Evolutionary conservation across 2,329 filamentous ascomycete species (phyloP), one percentile per base, ranked within the genome.

Genomic region (Fusarium virguliforme): DNA sequence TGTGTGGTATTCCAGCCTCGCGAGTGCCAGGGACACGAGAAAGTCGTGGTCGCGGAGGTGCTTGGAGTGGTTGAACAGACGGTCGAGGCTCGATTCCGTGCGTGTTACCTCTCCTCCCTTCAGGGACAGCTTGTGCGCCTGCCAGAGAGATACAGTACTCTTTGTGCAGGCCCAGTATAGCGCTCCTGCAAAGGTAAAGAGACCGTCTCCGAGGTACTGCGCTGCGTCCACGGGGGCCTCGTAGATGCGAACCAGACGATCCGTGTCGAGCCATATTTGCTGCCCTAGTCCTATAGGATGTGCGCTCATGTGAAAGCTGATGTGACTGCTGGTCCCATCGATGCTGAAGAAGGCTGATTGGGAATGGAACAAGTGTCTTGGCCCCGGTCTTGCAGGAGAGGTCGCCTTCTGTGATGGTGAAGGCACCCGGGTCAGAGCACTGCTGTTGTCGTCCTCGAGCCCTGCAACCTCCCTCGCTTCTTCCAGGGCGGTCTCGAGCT

Each of bases 121-220:
- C 32, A 62, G 51, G 28, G 73, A 67, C 15, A 68, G 38, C 28
- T 72, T 62, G 40, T 72, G 59, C 12, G 55, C 66, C 40, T 68
- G 72, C 75, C 75, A 77, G 1, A 76, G 32, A 6, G 67, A 62
- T 7, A 77, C 70, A 1, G 71, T 74, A 12, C 74, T 66, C 30
- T 64, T 65, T 4, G 64, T 69, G 32, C 68, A 72, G 4, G 74
- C 73, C 75, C 75, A 77, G 35, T 76, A 76, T 0, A 77, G n/a
- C 1, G 73, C 70, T 8, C 72, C 74, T 0, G 74, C 64, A 15
- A 77, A 63, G 4, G 75, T 76, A 35, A 54, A 70, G 8, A 76
- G 54, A 0, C 72, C 68, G 4, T 76, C 67, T 0, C 74, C 73
- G 10, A 76, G 72, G 9, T 70, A 76, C 6, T 64, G 73, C 4